Evolutionary conservation across 306 rosid species (phyloP).

Genomic region (Gleditsia sinensis): DNA sequence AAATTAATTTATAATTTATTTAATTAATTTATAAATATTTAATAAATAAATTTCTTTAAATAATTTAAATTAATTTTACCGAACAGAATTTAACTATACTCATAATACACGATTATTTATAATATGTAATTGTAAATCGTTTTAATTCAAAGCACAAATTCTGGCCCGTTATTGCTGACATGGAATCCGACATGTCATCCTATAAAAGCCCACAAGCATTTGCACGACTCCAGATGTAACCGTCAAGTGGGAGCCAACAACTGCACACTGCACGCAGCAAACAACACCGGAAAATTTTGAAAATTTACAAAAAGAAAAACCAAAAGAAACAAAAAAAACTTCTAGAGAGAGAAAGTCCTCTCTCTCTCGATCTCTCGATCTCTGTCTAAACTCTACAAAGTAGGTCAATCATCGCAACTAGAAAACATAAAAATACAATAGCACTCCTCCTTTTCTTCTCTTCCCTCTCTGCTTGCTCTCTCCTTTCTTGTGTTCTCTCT

Average conservation of each 20-base stretch:
- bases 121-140: too few species aligned
- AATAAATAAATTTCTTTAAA: too few species aligned
- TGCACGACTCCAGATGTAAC: slow-evolving; percentile 45
- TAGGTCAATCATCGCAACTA: slow-evolving; percentile 29
- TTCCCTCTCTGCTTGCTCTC: background rate
- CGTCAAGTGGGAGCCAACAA: slow-evolving; percentile 42
- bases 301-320: background rate
- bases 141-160: background rate
- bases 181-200: slow-evolving; percentile 42
- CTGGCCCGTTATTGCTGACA: slow-evolving; percentile 24
- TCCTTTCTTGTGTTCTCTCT: background rate
- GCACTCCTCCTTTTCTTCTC: background rate
- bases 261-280: slow-evolving; percentile 35
- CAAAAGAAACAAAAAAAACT: background rate
- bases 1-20: too few species aligned
- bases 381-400: slow-evolving; percentile 27
- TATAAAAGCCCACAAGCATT: background rate
- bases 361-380: background rate
- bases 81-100: too few species aligned
- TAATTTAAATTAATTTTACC: too few species aligned
- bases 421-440: background rate
- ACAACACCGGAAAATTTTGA: slow-evolving; percentile 2
- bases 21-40: too few species aligned
- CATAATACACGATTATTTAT: too few species aligned
- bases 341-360: background rate